A percentile compares a stretch with the other conserved stretches of the same genome.
Evolutionary conservation across 345 rosid genomes (phyloP).

Genomic region (Citrus hindsii): DNA sequence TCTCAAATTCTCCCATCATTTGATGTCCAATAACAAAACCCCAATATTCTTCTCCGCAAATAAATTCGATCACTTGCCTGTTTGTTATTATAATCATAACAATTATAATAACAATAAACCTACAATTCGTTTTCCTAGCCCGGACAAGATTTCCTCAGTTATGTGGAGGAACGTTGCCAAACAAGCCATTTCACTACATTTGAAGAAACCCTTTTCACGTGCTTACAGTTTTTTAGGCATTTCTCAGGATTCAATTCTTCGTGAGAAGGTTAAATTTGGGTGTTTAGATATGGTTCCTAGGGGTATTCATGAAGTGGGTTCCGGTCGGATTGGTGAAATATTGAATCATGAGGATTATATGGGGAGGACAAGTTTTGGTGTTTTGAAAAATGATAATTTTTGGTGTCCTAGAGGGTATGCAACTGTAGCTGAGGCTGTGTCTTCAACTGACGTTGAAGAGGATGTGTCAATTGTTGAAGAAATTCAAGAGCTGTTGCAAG

Average conservation of each 20-base stretch:
- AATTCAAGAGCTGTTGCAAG: conserved; percentile 58
- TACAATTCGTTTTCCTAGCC: conserved; percentile 14
- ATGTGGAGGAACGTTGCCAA: conserved; percentile 81
- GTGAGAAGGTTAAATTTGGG: conserved; percentile 18
- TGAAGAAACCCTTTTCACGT: conserved; percentile 20
- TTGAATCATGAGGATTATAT: conserved; percentile 28
- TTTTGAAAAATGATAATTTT: conserved; percentile 19
- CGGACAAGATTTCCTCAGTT: conserved; percentile 30
- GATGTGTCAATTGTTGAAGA: conserved; percentile 56
- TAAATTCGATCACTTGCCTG: conserved; percentile 25
- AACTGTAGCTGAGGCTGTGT: conserved; percentile 82
- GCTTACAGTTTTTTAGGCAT: conserved; percentile 32
- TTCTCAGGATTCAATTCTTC: conserved; percentile 29
- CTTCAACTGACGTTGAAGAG: conserved; percentile 76
- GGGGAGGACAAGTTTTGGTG: conserved; percentile 32
- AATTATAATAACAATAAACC: conserved; percentile 14
- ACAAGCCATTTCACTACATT: conserved; percentile 32
- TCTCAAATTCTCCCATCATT: background rate
- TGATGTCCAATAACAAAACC: conserved; percentile 58
- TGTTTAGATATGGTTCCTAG: conserved; percentile 25
- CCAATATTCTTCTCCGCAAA: conserved; percentile 31
- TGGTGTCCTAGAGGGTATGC: conserved; percentile 47
- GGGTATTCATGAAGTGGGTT: conserved; percentile 25
- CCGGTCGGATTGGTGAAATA: conserved; percentile 30
- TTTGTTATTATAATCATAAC: conserved; percentile 1